These are phyloP conservation scores for Nyctanthes arbortristis DNA, from an alignment of 257 asterid species.

Conservation along the genomic window DNA sequence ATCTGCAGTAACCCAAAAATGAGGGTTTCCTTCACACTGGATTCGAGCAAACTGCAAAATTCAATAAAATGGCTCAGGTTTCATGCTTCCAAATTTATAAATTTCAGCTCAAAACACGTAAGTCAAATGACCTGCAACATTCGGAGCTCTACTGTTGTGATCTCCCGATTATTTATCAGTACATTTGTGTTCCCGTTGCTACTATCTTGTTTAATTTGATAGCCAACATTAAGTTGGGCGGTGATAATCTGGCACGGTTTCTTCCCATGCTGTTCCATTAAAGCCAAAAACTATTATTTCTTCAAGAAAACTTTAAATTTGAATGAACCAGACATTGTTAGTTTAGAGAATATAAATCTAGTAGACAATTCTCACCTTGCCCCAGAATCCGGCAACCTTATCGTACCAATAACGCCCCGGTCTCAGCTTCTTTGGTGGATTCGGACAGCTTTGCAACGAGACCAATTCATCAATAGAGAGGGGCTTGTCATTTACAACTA, in stretches of 20 bases:
- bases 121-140: slow-evolving; percentile 59
- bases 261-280: slow-evolving; percentile 69
- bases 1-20: slow-evolving; percentile 76
- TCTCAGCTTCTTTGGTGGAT: slow-evolving; percentile 83
- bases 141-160: slow-evolving; percentile 60
- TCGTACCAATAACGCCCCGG: slow-evolving; percentile 97
- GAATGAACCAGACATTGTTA: too few relatives aligned
- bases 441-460: slow-evolving; percentile 55
- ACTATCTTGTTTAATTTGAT: slow-evolving; percentile 44
- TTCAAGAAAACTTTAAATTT: background rate
- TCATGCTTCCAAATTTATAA: slow-evolving; percentile 11
- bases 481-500: slow-evolving; percentile 57
- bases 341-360: too few relatives aligned
- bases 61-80: slow-evolving; percentile 22
- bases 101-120: slow-evolving; percentile 4
- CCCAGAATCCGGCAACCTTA: slow-evolving; percentile 88
- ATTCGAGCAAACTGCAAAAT: slow-evolving; percentile 63
- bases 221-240: slow-evolving; percentile 57
- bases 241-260: slow-evolving; percentile 81
- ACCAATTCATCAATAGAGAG: slow-evolving; percentile 59
- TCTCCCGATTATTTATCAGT: slow-evolving; percentile 68
- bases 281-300: slow-evolving; percentile 17
- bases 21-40: slow-evolving; percentile 60
- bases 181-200: slow-evolving; percentile 82
- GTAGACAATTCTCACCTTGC: too few relatives aligned